phyloP scores from a whole-genome alignment of 202 grass and related monocot genomes.

The Cymbopogon flexuosus region DNA sequence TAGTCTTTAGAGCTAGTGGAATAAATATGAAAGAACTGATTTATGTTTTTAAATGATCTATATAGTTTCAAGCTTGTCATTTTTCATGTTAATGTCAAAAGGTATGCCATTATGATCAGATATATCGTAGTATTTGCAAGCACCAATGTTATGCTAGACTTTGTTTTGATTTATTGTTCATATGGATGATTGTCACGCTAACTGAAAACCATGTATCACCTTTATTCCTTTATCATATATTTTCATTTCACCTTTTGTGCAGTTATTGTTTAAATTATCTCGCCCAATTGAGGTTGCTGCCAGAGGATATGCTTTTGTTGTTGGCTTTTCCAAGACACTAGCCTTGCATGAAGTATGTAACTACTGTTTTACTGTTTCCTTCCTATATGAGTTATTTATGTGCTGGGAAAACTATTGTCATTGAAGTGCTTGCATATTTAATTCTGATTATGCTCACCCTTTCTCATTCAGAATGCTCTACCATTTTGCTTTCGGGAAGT shows the following conservation, averaged over 20 bases:
- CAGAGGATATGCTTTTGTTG: slow-evolving; percentile 82
- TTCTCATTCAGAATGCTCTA: slow-evolving; percentile 55
- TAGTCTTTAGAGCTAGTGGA: neutral
- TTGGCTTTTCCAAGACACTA: slow-evolving; percentile 85
- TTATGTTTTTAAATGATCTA: neutral
- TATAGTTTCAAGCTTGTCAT: neutral
- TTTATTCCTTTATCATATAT: slow-evolving; percentile 30
- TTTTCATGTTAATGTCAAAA: neutral
- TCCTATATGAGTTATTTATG: slow-evolving; percentile 17
- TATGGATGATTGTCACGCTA: neutral
- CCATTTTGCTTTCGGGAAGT: slow-evolving; percentile 97
- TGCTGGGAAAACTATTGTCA: slow-evolving; percentile 11
- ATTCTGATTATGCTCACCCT: slow-evolving; percentile 38
- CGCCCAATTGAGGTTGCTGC: slow-evolving; percentile 83
- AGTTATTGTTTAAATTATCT: slow-evolving; percentile 88
- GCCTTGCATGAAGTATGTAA: slow-evolving; percentile 72
- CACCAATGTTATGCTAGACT: neutral
- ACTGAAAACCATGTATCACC: neutral
- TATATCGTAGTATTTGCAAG: neutral
- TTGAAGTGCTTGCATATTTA: slow-evolving; percentile 27
- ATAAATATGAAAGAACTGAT: neutral
- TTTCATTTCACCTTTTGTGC: slow-evolving; percentile 35
- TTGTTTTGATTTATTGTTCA: neutral
- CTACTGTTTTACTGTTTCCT: neutral
- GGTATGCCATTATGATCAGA: slow-evolving; percentile 14